phyloP scores from a whole-genome alignment of 495 filamentous ascomycete species.

The Penicillium antarcticum region DNA sequence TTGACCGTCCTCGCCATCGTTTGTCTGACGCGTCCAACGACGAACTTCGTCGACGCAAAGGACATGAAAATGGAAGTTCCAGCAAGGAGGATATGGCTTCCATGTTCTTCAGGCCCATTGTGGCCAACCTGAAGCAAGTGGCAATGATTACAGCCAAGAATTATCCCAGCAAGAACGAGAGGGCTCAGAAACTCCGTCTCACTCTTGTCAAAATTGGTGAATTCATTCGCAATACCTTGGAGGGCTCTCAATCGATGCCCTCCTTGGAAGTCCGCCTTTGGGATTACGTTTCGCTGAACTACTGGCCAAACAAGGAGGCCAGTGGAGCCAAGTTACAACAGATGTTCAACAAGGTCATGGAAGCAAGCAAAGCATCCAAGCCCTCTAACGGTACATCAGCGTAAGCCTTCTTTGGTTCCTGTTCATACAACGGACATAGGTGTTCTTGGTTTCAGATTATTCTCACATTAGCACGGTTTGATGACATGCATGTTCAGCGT shows the following conservation, averaged over 20 bases:
- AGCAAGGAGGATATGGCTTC: conserved; percentile 53
- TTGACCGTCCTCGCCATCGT: conserved; percentile 33
- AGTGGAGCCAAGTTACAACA: conserved; percentile 41
- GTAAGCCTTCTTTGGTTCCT: background rate
- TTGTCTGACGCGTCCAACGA: conserved; percentile 39
- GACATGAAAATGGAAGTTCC: conserved; percentile 38
- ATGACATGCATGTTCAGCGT: conserved; percentile 16
- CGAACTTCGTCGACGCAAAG: conserved; percentile 41
- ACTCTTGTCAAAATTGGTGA: conserved; percentile 50
- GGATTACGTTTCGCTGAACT: conserved; percentile 45
- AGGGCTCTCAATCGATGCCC: conserved; percentile 30
- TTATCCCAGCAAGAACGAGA: conserved; percentile 55
- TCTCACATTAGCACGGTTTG: conserved; percentile 4
- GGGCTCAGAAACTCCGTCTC: conserved; percentile 46
- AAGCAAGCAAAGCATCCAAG: conserved; percentile 28
- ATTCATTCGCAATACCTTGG: conserved; percentile 39
- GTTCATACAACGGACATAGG: background rate
- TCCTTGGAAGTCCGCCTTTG: conserved; percentile 46
- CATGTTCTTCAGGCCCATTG: conserved; percentile 57
- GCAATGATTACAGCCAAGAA: conserved; percentile 60
- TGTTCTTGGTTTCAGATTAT: conserved; percentile 5
- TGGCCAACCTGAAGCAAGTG: conserved; percentile 55
- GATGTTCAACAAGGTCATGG: conserved; percentile 48
- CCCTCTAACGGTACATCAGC: conserved; percentile 25
- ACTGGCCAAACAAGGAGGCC: conserved; percentile 51